phyloP scores from a whole-genome alignment of 352 stramenopile genomes.

The Phytophthora palmivora region DNA sequence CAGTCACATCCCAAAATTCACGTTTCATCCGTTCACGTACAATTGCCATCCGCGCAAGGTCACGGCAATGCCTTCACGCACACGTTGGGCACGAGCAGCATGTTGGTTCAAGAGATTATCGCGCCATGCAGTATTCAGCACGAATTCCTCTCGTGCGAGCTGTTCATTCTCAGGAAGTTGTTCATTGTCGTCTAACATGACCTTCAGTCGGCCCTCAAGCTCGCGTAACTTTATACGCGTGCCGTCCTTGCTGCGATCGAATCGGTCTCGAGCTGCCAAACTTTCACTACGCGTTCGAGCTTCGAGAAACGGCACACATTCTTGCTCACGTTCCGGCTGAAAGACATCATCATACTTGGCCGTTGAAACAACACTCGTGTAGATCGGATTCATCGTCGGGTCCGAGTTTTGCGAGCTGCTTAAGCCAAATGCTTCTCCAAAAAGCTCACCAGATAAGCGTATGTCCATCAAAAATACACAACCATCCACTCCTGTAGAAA shows the following conservation, averaged over 20 bases:
- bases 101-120: constrained; percentile 64
- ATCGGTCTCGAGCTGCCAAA: constrained; percentile 52
- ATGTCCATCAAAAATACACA: constrained; percentile 77
- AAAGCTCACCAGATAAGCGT: constrained; percentile 40
- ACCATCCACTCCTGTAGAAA: constrained; percentile 70
- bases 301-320: constrained; percentile 52
- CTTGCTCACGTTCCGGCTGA: constrained; percentile 51
- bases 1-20: constrained; percentile 92
- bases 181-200: constrained; percentile 77
- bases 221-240: constrained; percentile 70
- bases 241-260: constrained; percentile 72
- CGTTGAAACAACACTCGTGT: constrained; percentile 66
- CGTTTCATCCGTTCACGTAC: constrained; percentile 86
- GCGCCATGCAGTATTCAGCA: constrained; percentile 86
- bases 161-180: constrained; percentile 68
- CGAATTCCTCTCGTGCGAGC: constrained; percentile 88
- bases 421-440: constrained; percentile 29
- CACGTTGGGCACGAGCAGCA: constrained; percentile 55
- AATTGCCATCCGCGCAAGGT: constrained; percentile 81
- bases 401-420: constrained; percentile 11
- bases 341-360: constrained; percentile 78
- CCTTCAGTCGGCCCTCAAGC: constrained; percentile 70
- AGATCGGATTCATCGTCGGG: constrained; percentile 56
- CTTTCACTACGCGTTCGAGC: constrained; percentile 46
- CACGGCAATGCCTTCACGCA: constrained; percentile 72